phyloP scores from a whole-genome alignment of 495 filamentous ascomycete species.

The Podospora comata region DNA sequence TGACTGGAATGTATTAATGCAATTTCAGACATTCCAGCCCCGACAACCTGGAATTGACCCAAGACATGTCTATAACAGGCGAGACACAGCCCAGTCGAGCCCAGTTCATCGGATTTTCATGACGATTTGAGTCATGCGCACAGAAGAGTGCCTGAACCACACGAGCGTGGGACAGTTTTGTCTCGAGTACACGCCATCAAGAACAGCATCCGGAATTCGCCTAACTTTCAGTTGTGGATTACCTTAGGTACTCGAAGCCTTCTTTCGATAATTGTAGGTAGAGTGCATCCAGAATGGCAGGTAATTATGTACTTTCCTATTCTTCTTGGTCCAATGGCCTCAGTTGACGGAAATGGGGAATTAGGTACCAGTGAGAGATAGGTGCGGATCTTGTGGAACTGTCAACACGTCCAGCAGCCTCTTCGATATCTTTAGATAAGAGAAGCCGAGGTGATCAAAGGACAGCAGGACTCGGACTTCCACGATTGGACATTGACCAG shows the following conservation, averaged over 20 bases:
- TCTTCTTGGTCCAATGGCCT: background rate
- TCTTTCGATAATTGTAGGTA: background rate
- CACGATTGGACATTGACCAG: background rate
- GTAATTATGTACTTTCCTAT: background rate
- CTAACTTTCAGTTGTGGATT: background rate
- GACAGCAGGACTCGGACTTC: background rate
- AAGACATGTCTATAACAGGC: background rate
- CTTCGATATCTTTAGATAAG: background rate
- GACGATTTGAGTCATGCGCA: background rate
- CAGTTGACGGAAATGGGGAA: background rate
- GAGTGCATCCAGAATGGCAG: background rate
- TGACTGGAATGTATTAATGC: background rate
- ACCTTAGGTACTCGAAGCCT: background rate
- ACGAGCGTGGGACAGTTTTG: background rate
- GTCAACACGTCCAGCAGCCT: background rate
- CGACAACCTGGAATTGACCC: background rate
- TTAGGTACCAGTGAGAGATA: background rate
- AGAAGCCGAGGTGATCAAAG: background rate
- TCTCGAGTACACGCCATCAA: background rate
- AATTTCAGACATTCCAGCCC: background rate
- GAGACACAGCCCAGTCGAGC: background rate
- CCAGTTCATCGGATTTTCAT: background rate
- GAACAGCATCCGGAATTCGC: background rate
- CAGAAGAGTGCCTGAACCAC: background rate
- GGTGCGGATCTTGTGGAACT: background rate